A percentile compares a stretch with the other conserved stretches of the same genome.
Conservation (phyloP, 805 yeast genomes). For the Ogataea populi-albae region DNA sequence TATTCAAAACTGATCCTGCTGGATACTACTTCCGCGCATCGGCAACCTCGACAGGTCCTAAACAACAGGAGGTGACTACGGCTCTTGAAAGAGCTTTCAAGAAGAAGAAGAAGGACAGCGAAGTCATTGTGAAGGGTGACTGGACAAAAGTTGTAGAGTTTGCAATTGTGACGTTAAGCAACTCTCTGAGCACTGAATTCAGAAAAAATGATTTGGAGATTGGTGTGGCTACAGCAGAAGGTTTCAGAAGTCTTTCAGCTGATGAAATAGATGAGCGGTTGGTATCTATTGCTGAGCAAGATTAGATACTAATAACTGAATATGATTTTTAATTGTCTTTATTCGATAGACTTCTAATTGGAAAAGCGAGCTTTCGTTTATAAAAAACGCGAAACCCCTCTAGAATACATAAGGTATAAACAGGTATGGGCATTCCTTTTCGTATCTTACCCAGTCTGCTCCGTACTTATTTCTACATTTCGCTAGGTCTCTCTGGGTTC, state of each 20-base stretch:
- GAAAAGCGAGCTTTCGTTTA: no score
- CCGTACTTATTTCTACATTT: conserved; percentile 90
- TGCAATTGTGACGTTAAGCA: conserved; percentile 82
- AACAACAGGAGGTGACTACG: conserved; percentile 92
- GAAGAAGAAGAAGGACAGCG: conserved; percentile 41
- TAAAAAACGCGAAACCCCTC: no score
- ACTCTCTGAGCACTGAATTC: conserved; percentile 88
- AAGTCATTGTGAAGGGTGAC: conserved; percentile 67
- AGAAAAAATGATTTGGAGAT: conserved; percentile 91
- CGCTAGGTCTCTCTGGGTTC: conserved; percentile 82
- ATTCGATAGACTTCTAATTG: no score
- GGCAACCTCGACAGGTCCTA: conserved; percentile 95
- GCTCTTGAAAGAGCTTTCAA: conserved; percentile 88
- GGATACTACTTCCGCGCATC: conserved; percentile 89
- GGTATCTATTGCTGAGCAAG: conserved; percentile 94
- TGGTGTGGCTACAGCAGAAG: conserved; percentile 75
- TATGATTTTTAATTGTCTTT: no score
- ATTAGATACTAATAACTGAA: conserved; percentile 45
- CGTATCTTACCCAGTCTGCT: conserved; percentile 86
- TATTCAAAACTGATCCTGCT: conserved; percentile 95
- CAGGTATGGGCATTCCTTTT: conserved; percentile 83
- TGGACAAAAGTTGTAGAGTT: conserved; percentile 89
- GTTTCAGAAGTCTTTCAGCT: conserved; percentile 68
- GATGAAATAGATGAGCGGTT: conserved; percentile 95
- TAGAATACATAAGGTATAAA: conserved; percentile 85